Percentiles rank a stretch among this genome's conserved stretches.
Conservation (phyloP, 495 filamentous ascomycete genomes). For the Penicillium cosmopolitanum region DNA sequence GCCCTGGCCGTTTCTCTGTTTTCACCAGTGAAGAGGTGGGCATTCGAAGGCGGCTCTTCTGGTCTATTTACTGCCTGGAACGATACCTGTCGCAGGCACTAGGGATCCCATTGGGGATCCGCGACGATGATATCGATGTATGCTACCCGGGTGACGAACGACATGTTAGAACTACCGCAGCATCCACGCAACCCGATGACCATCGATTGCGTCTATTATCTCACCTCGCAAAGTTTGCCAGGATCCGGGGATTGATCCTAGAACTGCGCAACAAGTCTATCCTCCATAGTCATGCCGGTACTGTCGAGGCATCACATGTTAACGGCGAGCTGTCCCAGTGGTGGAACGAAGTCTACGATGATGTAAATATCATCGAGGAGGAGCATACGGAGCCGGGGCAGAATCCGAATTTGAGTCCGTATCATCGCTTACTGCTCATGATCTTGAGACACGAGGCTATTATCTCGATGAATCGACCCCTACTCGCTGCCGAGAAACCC, state of each 20-base stretch:
- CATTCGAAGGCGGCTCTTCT: slow-evolving; percentile 51
- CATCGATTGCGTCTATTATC: slow-evolving; percentile 36
- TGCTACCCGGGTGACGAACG: slow-evolving; percentile 49
- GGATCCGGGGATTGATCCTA: slow-evolving; percentile 45
- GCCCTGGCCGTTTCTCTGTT: slow-evolving; percentile 45
- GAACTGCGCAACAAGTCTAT: slow-evolving; percentile 54
- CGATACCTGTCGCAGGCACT: slow-evolving; percentile 53
- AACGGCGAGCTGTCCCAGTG: slow-evolving; percentile 44
- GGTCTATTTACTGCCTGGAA: slow-evolving; percentile 55
- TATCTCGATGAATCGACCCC: slow-evolving; percentile 49
- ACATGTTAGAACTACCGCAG: slow-evolving; percentile 16
- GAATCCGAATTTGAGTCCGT: slow-evolving; percentile 22
- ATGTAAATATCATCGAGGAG: slow-evolving; percentile 39
- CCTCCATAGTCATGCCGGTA: slow-evolving; percentile 37
- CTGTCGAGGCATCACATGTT: slow-evolving; percentile 40
- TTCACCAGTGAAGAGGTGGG: slow-evolving; percentile 40
- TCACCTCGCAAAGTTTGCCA: slow-evolving; percentile 47
- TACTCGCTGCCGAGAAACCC: slow-evolving; percentile 40
- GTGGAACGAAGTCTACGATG: slow-evolving; percentile 54
- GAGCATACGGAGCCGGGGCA: slow-evolving; percentile 4
- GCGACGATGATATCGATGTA: slow-evolving; percentile 57
- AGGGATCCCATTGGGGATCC: slow-evolving; percentile 52
- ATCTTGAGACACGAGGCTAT: slow-evolving; percentile 47
- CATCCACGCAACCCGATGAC: slow-evolving; percentile 9
- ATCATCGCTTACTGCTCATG: slow-evolving; percentile 42